Evolutionary conservation across 768 basidiomycete species (phyloP).

Genomic region (Panaeolus cyanescens): DNA sequence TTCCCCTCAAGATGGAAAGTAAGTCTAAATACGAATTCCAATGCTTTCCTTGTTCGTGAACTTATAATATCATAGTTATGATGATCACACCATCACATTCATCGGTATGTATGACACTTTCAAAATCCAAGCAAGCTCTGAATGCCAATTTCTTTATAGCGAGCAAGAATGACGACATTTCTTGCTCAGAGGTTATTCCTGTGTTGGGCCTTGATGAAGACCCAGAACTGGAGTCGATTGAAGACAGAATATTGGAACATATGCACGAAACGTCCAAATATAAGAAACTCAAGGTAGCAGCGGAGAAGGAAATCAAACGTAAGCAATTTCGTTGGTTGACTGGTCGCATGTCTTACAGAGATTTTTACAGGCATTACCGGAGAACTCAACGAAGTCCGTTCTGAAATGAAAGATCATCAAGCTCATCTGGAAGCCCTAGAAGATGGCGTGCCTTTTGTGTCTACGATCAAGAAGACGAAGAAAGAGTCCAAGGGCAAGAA

Average conservation of each 20-base stretch:
- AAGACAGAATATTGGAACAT: conserved; percentile 42
- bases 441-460: conserved; percentile 43
- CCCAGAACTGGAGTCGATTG: conserved; percentile 50
- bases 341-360: background rate
- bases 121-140: background rate
- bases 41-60: background rate
- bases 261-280: conserved; percentile 34
- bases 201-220: conserved; percentile 54
- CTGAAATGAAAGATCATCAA: conserved; percentile 38
- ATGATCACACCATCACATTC: conserved; percentile 60
- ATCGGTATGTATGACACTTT: conserved; percentile 39
- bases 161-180: conserved; percentile 66
- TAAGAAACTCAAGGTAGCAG: conserved; percentile 42
- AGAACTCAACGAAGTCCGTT: conserved; percentile 40
- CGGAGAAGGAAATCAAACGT: conserved; percentile 47
- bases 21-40: conserved; percentile 24
- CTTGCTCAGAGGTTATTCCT: conserved; percentile 56
- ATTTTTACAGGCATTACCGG: conserved; percentile 35
- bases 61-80: conserved; percentile 41
- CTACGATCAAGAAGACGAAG: conserved; percentile 33
- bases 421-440: conserved; percentile 49
- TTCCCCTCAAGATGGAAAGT: conserved; percentile 52
- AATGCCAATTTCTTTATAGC: conserved; percentile 31
- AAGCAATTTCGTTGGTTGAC: conserved; percentile 1
- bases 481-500: conserved; percentile 39